Evolutionary conservation across 106 monocot genomes (phyloP), one percentile per base, ranked within the genome.

Genomic region (Dendrobium catenatum): DNA sequence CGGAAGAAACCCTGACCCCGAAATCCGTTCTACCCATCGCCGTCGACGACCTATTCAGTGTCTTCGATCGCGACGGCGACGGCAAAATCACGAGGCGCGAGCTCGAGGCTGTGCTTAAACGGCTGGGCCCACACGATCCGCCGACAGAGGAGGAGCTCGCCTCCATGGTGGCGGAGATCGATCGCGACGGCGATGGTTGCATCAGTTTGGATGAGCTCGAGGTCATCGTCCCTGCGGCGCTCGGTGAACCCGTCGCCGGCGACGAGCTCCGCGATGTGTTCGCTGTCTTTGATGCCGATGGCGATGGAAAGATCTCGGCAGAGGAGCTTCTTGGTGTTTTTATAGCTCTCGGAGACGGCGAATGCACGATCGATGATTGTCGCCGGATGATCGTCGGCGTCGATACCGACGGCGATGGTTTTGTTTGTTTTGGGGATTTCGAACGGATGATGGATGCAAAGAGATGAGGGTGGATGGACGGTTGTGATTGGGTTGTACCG

Each of bases 261-360:
- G 75, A 43, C 27, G 93, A 94, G 84, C 91, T 94, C 42, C 40
- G 83, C 22, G 93, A 88, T 37, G 82, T 89, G 47, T 94, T 94
- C 83, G 81, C 61, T 18, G 84, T 88, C 37, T 94, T 91, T 81
- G 93, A 94, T 66, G 87, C 68, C 8, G 89, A 94, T 81, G 88
- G 91, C 0, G 93, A 94, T 74, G 93, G 93, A 46, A 82, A 82
- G 85, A 94, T 94, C 78, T 91, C 93, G 9, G 89, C 93, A 47
- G 93, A 91, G 89, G 93, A 91, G 87, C 86, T 91, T 19, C 80
- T 41, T 27, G 78, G 61, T 18, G 79, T 93, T 26, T 86, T 91
- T 84, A 73, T 43, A 11, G 56, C 80, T 42, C 79, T 94, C 27
- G 93, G 93, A 13, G 90, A 90, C 67, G 83, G 76, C 3, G 58